These are phyloP conservation scores for Mortierella sp. DNA, from an alignment of 371 early-diverging fungal species.

Conservation along the genomic window DNA sequence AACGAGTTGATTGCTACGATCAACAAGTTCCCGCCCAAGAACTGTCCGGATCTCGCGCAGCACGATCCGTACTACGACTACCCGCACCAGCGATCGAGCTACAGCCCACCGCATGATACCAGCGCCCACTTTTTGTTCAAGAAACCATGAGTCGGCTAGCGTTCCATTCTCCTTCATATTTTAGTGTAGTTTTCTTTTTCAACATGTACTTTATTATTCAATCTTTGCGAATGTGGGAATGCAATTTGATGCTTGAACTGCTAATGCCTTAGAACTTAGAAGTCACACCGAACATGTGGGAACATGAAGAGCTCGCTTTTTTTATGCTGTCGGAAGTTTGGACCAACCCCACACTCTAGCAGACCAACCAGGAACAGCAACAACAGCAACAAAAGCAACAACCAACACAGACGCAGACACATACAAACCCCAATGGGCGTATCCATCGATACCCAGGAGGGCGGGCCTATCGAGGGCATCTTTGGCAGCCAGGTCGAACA, in stretches of 20 bases:
- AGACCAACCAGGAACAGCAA: not conserved
- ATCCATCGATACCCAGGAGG: slow-evolving; percentile 35
- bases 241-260: not conserved
- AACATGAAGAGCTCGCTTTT: not conserved
- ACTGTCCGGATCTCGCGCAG: slow-evolving; percentile 50
- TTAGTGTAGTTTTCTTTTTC: not conserved
- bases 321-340: not conserved
- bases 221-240: not conserved
- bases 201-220: slow-evolving; percentile 1
- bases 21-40: slow-evolving; percentile 67
- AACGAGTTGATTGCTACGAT: slow-evolving; percentile 74
- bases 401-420: not conserved
- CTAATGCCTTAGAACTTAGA: too few relatives aligned
- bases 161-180: not conserved
- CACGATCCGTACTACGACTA: slow-evolving; percentile 40
- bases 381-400: not conserved
- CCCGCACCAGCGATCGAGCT: slow-evolving; percentile 26
- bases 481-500: slow-evolving; percentile 50
- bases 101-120: slow-evolving; percentile 31
- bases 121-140: slow-evolving; percentile 29
- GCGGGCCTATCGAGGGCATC: slow-evolving; percentile 37
- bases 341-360: not conserved
- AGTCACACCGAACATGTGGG: not conserved
- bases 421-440: slow-evolving; percentile 27
- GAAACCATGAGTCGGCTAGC: slow-evolving; percentile 10